Base-by-base conservation (phyloP, 352 stramenopile genomes). In the Pythium utonaiense region DNA sequence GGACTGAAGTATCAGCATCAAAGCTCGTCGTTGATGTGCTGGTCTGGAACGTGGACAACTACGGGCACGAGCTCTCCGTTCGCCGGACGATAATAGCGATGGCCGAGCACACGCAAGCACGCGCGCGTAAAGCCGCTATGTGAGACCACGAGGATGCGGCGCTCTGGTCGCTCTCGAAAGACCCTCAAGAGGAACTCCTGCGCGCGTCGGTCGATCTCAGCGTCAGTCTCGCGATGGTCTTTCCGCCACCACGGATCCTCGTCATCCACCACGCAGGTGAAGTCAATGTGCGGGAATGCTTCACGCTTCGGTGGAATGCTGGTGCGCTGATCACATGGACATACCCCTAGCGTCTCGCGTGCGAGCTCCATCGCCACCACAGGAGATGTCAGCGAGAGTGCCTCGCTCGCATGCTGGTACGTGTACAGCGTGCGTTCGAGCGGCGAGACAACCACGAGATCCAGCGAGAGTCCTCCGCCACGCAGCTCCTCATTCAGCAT, bases 21-120 rank as follows among this genome's bases (percentile, higher is more conserved):
- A 3, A 57, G 40, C 25, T 67, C 52, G 0, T 62, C 45, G 24
- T 19, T 30, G 8, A 21, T 6, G 25, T 42, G n/a, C 14, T 16
- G 27, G 25, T 40, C 21, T 24, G 14, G 3, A 27, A 30, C 24
- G 28, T 60, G 53, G 53, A 90, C 68, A 41, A 91, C 51, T 41
- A 88, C 62, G 17, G 80, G 80, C 27, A 91, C 76, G 33, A 86
- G 81, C 44, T 91, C 80, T 49, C 75, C 78, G 52, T 91, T 91
- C 10, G 67, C 60, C 13, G 80, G 80, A 22, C 80, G 77, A 53
- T 85, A 91, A 71, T 86, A 84, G 27, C 69, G 78, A 51, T 86
- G 78, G 0, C 74, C 74, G 16, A 91, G 60, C n/a, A 71, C 75
- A 2, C 69, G 62, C 44, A 88, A 78, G 65, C 80, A 88, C 8